These are phyloP conservation scores for Colletotrichum zoysiae DNA, from an alignment of 2,329 filamentous ascomycete species.

Conservation along the genomic window DNA sequence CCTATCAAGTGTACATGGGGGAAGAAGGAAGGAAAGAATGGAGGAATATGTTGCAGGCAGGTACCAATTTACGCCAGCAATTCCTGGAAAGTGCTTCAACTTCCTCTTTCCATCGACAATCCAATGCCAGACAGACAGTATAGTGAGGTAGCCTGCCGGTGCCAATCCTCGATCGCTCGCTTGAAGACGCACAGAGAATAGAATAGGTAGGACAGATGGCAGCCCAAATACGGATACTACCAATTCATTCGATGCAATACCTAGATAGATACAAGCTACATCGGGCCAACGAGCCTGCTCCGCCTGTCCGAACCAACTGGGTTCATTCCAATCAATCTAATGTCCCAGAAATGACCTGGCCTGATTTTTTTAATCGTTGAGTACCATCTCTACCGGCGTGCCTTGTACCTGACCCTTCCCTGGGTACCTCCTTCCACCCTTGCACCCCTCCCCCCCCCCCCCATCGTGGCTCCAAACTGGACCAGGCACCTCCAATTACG, in stretches of 20 bases:
- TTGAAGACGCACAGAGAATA: background rate
- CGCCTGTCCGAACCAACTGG: constrained; percentile 38
- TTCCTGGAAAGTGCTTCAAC: constrained; percentile 10
- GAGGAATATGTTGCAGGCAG: background rate
- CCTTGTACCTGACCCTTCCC: constrained; percentile 21
- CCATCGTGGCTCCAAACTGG: constrained; percentile 24
- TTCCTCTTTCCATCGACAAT: background rate
- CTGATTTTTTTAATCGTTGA: constrained; percentile 40
- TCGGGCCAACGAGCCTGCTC: constrained; percentile 21
- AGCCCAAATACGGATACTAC: background rate
- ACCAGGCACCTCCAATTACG: constrained; percentile 38
- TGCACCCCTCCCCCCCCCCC: background rate
- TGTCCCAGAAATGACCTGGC: constrained; percentile 21
- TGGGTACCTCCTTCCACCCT: constrained; percentile 21
- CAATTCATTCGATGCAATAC: background rate
- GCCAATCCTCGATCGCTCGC: background rate
- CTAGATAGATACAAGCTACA: background rate
- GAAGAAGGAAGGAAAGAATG: background rate
- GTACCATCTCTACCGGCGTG: constrained; percentile 15
- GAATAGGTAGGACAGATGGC: background rate
- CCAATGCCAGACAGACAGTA: background rate
- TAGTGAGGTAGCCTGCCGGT: no score
- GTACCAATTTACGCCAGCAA: constrained; percentile 6
- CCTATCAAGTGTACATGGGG: background rate
- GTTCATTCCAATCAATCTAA: constrained; percentile 36